Evolutionary conservation across 75 land plant species (phyloP).

Genomic region (Picea glauca): DNA sequence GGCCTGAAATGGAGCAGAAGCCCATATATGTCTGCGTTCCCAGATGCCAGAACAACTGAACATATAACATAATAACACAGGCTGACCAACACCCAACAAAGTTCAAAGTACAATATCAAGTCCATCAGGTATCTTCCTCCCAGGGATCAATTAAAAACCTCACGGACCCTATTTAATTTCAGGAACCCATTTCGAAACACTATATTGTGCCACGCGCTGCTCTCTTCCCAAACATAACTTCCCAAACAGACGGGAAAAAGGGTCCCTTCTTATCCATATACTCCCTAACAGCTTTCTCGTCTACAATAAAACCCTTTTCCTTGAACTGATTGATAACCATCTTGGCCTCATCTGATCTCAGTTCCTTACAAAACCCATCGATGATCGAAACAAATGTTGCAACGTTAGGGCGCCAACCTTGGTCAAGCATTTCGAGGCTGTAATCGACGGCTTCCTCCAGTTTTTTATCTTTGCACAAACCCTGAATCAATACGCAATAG

Average conservation of each 20-base stretch:
- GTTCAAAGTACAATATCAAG: too few relatives aligned
- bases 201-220: too few relatives aligned
- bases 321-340: constrained; percentile 22
- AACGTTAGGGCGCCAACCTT: constrained; percentile 56
- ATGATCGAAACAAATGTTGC: constrained; percentile 53
- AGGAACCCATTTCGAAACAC: too few relatives aligned
- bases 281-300: constrained; percentile 4
- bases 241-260: constrained; percentile 33
- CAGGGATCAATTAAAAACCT: too few relatives aligned
- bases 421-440: constrained; percentile 52
- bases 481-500: constrained; percentile 46
- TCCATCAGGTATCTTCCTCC: too few relatives aligned
- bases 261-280: constrained; percentile 10
- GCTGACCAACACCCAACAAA: too few relatives aligned
- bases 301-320: constrained; percentile 32
- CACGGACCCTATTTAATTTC: too few relatives aligned
- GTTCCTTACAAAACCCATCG: constrained; percentile 34
- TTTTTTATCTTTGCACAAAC: constrained; percentile 33
- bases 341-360: constrained; percentile 51
- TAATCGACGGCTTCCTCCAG: constrained; percentile 46
- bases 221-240: constrained; percentile 12
- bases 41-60: too few relatives aligned
- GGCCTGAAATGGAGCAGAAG: too few relatives aligned
- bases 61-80: too few relatives aligned
- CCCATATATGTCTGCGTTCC: too few relatives aligned